phyloP scores from a whole-genome alignment of 2,329 filamentous ascomycete genomes.

The Seiridium unicorne region DNA sequence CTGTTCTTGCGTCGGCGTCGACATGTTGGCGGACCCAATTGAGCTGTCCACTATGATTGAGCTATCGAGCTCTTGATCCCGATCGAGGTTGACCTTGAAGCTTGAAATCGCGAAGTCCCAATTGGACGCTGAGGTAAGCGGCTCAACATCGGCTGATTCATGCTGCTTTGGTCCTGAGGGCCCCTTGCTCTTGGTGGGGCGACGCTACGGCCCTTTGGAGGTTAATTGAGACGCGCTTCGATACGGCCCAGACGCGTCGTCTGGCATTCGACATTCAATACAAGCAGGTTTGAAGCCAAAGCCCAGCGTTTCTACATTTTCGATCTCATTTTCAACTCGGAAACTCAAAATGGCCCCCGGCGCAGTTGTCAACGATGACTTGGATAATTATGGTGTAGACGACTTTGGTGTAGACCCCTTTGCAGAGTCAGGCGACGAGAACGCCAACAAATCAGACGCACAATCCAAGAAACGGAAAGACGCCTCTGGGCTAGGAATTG shows the following conservation, averaged over 20 bases:
- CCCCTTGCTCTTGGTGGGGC: not conserved
- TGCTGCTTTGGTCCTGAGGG: too few relatives aligned
- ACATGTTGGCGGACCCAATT: slow-evolving; percentile 31
- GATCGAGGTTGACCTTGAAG: slow-evolving; percentile 19
- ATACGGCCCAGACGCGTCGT: slow-evolving; percentile 8
- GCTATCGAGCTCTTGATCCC: slow-evolving; percentile 9
- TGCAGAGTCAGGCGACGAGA: slow-evolving; percentile 40
- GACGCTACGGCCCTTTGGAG: not conserved
- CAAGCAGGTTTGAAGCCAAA: too few relatives aligned
- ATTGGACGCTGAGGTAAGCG: slow-evolving; percentile 26
- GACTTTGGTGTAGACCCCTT: slow-evolving; percentile 58
- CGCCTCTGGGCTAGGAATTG: slow-evolving; percentile 66
- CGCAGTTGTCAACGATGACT: slow-evolving; percentile 57
- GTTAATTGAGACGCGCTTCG: slow-evolving; percentile 11
- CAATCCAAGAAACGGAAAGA: slow-evolving; percentile 48
- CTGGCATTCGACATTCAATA: not conserved
- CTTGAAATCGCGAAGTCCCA: slow-evolving; percentile 21
- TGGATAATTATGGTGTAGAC: slow-evolving; percentile 75
- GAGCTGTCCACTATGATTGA: slow-evolving; percentile 3
- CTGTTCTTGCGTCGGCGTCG: slow-evolving; percentile 33
- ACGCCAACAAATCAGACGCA: slow-evolving; percentile 24
- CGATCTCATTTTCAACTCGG: not conserved
- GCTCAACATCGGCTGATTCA: slow-evolving; percentile 18
- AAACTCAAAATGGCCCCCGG: slow-evolving; percentile 23
- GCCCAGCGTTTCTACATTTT: not conserved